Conservation (phyloP, 192 early-diverging fungal genomes). For the Entomortierella chlamydospora region DNA sequence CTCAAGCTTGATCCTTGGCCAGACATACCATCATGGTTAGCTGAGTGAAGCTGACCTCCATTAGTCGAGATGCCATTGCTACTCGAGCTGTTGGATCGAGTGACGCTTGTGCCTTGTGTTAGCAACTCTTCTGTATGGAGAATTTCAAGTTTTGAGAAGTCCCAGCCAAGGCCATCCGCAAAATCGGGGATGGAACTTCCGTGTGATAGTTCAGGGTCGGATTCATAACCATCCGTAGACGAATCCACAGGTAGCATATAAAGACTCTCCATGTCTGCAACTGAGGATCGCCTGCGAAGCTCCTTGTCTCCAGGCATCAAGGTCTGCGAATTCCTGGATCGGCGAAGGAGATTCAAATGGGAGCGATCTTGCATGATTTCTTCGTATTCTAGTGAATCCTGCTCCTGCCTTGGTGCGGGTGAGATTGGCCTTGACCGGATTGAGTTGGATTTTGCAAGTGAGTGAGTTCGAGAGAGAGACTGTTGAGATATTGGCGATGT, state of each 20-base stretch:
- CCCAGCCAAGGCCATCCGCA: constrained; percentile 47
- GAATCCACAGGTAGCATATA: constrained; percentile 41
- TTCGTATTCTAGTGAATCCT: constrained; percentile 31
- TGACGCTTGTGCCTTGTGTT: background rate
- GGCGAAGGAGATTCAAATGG: constrained; percentile 26
- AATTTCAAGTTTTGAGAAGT: constrained; percentile 34
- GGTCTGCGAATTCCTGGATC: constrained; percentile 8
- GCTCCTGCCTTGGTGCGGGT: constrained; percentile 18
- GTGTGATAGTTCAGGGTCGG: constrained; percentile 33
- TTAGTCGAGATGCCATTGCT: constrained; percentile 19
- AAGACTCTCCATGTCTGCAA: constrained; percentile 46
- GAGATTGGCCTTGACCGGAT: constrained; percentile 35
- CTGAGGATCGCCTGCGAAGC: constrained; percentile 38
- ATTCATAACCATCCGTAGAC: constrained; percentile 43
- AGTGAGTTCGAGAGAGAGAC: constrained; percentile 33
- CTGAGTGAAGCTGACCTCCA: background rate
- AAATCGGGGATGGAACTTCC: constrained; percentile 18
- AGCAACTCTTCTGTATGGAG: constrained; percentile 17
- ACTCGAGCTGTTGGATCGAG: constrained; percentile 42
- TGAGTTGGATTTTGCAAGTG: constrained; percentile 37
- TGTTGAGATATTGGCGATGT: constrained; percentile 37
- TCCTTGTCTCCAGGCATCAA: constrained; percentile 26
- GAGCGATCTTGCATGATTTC: constrained; percentile 44
- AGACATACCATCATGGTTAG: background rate
- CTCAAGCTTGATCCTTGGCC: too few relatives aligned